phyloP scores from a whole-genome alignment of 176 grass and related monocot species.

The Chloris gayana region DNA sequence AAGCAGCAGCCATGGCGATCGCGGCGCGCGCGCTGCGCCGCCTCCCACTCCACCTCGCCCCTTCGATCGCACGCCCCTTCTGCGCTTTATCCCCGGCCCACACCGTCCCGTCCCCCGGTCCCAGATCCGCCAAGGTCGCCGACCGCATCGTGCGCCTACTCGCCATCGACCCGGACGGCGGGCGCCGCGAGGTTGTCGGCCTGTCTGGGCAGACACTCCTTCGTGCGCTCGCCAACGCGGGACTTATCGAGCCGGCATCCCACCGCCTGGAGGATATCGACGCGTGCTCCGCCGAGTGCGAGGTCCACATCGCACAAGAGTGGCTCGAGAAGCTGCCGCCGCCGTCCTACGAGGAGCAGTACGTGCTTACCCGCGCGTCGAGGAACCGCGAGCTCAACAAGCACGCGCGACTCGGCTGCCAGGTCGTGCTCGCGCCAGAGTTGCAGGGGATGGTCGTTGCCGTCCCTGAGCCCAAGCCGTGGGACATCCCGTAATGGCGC shows the following conservation, averaged over 20 bases:
- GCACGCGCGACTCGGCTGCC: conserved; percentile 89
- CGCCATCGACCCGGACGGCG: conserved; percentile 77
- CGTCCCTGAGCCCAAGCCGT: conserved; percentile 85
- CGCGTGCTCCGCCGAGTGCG: conserved; percentile 91
- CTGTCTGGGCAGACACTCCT: conserved; percentile 86
- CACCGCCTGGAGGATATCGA: conserved; percentile 96
- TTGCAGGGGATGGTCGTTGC: conserved; percentile 93
- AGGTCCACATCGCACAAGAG: conserved; percentile 97
- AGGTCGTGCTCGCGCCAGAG: conserved; percentile 79
- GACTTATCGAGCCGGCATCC: conserved; percentile 85
- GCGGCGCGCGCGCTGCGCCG: conserved; percentile 60
- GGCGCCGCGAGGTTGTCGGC: conserved; percentile 68
- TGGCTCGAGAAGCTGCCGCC: conserved; percentile 95
- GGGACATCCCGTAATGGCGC: conserved; percentile 83
- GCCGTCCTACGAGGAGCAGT: conserved; percentile 73
- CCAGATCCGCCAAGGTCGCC: conserved; percentile 76
- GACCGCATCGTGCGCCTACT: conserved; percentile 92
- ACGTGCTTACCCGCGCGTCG: conserved; percentile 74
- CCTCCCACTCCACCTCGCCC: conserved; percentile 56
- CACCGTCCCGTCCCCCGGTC: conserved; percentile 16
- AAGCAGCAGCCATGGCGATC: conserved; percentile 77
- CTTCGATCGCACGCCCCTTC: conserved; percentile 46
- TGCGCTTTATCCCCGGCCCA: conserved; percentile 39
- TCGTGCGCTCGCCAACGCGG: conserved; percentile 72
- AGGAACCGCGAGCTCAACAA: conserved; percentile 88